A percentile compares a stretch with the other conserved stretches of the same genome.
These are phyloP conservation scores for Chlamydomonas sp. DNA, from an alignment of 139 green algal species.

Conservation along the genomic window DNA sequence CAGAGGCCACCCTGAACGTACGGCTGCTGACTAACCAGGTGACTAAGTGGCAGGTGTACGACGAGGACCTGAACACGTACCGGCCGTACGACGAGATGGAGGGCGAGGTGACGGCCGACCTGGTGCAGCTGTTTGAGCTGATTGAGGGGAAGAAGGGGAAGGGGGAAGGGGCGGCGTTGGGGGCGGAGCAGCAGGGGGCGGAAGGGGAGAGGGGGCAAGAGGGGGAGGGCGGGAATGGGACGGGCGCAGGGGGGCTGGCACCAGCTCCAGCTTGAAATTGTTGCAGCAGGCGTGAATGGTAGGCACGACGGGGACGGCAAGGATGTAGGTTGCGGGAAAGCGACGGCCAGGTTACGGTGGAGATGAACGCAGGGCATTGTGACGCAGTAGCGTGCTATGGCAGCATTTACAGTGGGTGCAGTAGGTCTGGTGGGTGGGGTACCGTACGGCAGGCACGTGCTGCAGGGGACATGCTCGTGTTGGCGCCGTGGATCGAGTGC, in stretches of 20 bases:
- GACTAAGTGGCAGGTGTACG: constrained; percentile 64
- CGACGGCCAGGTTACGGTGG: too few relatives aligned
- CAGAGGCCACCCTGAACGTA: constrained; percentile 30
- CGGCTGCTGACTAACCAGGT: constrained; percentile 59
- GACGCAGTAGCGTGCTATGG: too few relatives aligned
- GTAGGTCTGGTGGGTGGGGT: too few relatives aligned
- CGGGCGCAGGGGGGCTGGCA: not conserved
- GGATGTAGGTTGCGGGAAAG: too few relatives aligned
- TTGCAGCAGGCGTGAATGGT: not conserved
- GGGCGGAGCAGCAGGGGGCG: not conserved
- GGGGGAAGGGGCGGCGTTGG: not conserved
- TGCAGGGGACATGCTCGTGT: too few relatives aligned
- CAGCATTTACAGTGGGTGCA: too few relatives aligned
- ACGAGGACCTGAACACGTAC: constrained; percentile 45
- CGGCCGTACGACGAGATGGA: constrained; percentile 39
- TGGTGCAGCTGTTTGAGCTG: not conserved
- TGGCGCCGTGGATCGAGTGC: too few relatives aligned
- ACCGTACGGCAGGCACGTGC: too few relatives aligned
- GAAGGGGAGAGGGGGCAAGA: not conserved
- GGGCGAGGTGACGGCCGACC: not conserved
- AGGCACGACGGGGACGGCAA: not conserved
- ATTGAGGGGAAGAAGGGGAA: not conserved
- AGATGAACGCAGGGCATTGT: too few relatives aligned
- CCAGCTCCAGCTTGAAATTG: not conserved
- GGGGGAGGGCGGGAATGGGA: not conserved